Percentiles rank a stretch among this genome's conserved stretches.
These are phyloP conservation scores for Boletus mariae DNA, from an alignment of 1,284 basidiomycete genomes.

Conservation along the genomic window DNA sequence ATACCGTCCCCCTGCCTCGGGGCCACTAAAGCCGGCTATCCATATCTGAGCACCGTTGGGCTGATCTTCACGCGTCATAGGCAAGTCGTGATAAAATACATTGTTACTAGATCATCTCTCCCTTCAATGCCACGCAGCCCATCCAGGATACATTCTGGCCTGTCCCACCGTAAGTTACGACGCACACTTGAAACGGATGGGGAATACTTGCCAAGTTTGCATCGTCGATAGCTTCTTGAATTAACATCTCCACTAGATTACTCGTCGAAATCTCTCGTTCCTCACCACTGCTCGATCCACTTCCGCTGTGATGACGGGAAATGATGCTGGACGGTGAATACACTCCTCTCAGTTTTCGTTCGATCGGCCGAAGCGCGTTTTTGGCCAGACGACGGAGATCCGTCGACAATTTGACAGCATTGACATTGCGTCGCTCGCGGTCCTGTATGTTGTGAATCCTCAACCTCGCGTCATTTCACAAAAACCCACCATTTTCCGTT, in stretches of 20 bases:
- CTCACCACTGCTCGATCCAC: conserved; percentile 24
- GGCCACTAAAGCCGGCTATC: background rate
- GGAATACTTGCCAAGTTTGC: conserved; percentile 60
- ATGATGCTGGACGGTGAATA: conserved; percentile 55
- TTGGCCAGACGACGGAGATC: conserved; percentile 67
- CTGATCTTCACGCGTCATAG: background rate
- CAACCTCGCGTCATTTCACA: background rate
- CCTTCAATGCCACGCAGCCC: conserved; percentile 76
- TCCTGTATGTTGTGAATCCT: conserved; percentile 21
- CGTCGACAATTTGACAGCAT: conserved; percentile 41
- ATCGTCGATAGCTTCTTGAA: conserved; percentile 78
- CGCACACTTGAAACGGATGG: background rate
- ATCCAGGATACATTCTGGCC: conserved; percentile 82
- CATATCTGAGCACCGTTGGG: background rate
- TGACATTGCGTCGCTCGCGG: conserved; percentile 37
- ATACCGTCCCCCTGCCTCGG: background rate
- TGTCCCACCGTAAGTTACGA: conserved; percentile 26
- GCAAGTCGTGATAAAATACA: background rate
- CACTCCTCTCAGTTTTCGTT: conserved; percentile 79
- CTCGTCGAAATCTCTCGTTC: conserved; percentile 72
- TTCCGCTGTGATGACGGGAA: conserved; percentile 26
- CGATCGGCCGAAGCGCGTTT: conserved; percentile 74
- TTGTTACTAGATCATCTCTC: background rate
- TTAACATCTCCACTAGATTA: conserved; percentile 86
- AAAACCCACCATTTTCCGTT: conserved; percentile 52